Conservation (phyloP, 192 early-diverging fungal species). For the Entomortierella parvispora region DNA sequence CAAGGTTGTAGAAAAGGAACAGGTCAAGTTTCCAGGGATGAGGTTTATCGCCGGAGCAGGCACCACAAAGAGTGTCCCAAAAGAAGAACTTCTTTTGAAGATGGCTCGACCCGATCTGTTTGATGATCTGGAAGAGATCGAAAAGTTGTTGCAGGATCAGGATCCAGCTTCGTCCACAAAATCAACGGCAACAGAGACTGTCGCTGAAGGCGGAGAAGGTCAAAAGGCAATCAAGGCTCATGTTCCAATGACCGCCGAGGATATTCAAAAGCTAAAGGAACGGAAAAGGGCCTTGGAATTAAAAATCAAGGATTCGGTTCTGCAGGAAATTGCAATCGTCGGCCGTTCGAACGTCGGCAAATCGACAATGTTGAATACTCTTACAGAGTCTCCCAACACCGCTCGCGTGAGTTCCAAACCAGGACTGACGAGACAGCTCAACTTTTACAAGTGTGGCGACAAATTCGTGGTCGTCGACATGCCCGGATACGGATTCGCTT, state of each 20-base stretch:
- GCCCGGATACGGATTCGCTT: constrained; percentile 88
- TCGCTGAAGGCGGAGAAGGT: not conserved
- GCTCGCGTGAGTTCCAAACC: constrained; percentile 78
- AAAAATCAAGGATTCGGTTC: constrained; percentile 31
- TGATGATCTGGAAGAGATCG: constrained; percentile 29
- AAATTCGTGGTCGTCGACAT: constrained; percentile 79
- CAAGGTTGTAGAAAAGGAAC: constrained; percentile 42
- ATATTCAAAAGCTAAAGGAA: constrained; percentile 16
- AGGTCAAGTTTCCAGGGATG: constrained; percentile 43
- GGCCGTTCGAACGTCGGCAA: constrained; percentile 87
- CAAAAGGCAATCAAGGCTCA: not conserved
- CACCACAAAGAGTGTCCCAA: constrained; percentile 28
- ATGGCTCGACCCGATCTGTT: constrained; percentile 36
- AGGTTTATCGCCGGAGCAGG: constrained; percentile 32
- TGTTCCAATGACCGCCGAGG: constrained; percentile 3
- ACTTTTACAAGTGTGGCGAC: constrained; percentile 75
- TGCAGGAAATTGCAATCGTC: constrained; percentile 48
- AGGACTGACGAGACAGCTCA: constrained; percentile 82
- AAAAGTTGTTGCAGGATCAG: constrained; percentile 11
- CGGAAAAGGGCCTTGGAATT: constrained; percentile 11
- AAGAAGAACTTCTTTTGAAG: constrained; percentile 15
- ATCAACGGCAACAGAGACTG: not conserved
- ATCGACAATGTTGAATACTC: constrained; percentile 76
- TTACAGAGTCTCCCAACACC: constrained; percentile 65
- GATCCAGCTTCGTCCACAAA: too few species aligned